These are phyloP conservation scores for Jamesozyma rosinii DNA, from an alignment of 805 yeast species.

Conservation along the genomic window DNA sequence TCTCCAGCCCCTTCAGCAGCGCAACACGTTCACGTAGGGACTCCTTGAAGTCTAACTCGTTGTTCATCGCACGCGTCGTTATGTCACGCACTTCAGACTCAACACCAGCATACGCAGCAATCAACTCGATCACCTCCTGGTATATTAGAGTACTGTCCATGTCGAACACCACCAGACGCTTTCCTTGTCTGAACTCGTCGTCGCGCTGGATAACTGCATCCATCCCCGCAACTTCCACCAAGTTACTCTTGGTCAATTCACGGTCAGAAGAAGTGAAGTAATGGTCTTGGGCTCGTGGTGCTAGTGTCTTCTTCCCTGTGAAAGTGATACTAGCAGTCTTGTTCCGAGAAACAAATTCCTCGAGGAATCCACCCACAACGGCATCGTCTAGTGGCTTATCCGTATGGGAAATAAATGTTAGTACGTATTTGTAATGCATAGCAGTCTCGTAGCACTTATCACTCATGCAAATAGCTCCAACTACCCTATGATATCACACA, in stretches of 20 bases:
- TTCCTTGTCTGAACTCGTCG: slow-evolving; percentile 18
- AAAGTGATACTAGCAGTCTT: slow-evolving; percentile 2
- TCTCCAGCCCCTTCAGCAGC: slow-evolving; percentile 73
- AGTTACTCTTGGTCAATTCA: not conserved
- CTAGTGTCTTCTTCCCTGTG: slow-evolving; percentile 6
- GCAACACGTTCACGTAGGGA: slow-evolving; percentile 67
- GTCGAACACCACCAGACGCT: slow-evolving; percentile 74
- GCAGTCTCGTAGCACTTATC: no score
- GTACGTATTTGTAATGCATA: not conserved
- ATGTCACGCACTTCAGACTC: slow-evolving; percentile 80
- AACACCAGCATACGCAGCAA: slow-evolving; percentile 88
- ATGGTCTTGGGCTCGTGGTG: slow-evolving; percentile 14
- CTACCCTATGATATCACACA: no score
- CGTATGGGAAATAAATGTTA: not conserved
- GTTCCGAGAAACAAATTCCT: not conserved
- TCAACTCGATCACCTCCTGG: slow-evolving; percentile 93
- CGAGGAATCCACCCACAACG: not conserved
- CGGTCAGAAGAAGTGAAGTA: slow-evolving; percentile 3
- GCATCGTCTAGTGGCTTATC: not conserved
- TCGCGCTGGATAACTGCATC: slow-evolving; percentile 20
- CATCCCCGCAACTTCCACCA: slow-evolving; percentile 7
- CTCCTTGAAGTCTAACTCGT: slow-evolving; percentile 83
- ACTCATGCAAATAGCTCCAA: no score
- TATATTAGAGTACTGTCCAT: slow-evolving; percentile 96
- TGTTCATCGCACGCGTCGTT: slow-evolving; percentile 94